Percentiles rank a stretch among this genome's conserved stretches.
Evolutionary conservation across 1,284 basidiomycete species (phyloP).

Genomic region (Cystobasidium sp.): DNA sequence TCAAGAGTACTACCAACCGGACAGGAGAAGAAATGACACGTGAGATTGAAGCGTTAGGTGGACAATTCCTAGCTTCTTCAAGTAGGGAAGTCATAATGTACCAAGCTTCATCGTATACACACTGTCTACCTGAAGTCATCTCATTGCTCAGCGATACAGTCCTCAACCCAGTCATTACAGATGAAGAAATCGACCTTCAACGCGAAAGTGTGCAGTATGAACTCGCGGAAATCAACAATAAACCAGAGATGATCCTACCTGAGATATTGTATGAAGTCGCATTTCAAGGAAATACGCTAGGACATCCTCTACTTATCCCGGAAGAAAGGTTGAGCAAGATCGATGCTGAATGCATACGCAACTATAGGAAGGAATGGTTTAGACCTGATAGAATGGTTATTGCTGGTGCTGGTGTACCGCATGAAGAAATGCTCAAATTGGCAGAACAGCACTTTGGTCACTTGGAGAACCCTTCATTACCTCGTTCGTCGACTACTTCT

Average conservation of each 20-base stretch:
- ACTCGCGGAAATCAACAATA: constrained; percentile 80
- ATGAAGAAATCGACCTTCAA: constrained; percentile 81
- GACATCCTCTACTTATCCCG: constrained; percentile 87
- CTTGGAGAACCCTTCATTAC: constrained; percentile 56
- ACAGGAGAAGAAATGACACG: constrained; percentile 73
- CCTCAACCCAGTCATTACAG: constrained; percentile 73
- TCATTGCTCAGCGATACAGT: constrained; percentile 91
- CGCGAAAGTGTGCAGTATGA: constrained; percentile 91
- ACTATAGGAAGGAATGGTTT: constrained; percentile 82
- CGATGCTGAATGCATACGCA: constrained; percentile 68
- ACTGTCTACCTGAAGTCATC: constrained; percentile 78
- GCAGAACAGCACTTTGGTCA: constrained; percentile 81
- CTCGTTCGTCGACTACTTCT: constrained; percentile 18
- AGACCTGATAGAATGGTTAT: constrained; percentile 90
- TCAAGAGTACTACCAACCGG: constrained; percentile 66
- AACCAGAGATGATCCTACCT: constrained; percentile 94
- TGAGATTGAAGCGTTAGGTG: constrained; percentile 83
- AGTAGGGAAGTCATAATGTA: constrained; percentile 97
- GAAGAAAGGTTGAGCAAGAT: constrained; percentile 78
- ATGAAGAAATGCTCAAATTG: constrained; percentile 83
- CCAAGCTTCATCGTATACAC: constrained; percentile 91
- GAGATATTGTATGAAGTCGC: constrained; percentile 88
- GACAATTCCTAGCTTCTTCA: constrained; percentile 89
- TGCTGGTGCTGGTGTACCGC: constrained; percentile 88
- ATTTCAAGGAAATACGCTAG: constrained; percentile 76